phyloP scores from a whole-genome alignment of 768 basidiomycete species.

The Tulasnella calospora region DNA sequence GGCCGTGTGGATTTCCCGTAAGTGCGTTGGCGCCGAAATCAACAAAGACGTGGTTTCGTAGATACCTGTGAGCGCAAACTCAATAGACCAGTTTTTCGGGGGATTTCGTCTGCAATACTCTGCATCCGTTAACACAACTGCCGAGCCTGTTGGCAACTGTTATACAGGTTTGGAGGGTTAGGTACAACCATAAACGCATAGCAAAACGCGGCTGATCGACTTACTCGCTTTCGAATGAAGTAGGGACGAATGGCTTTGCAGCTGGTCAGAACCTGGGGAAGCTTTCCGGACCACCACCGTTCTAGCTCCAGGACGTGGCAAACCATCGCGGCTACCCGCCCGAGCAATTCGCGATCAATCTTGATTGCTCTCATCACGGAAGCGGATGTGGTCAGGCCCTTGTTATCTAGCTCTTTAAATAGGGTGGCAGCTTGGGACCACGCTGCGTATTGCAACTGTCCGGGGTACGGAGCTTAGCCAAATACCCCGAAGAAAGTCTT shows the following conservation, averaged over 20 bases:
- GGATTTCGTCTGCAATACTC: too few species aligned
- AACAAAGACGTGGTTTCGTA: too few species aligned
- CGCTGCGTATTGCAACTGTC: neutral
- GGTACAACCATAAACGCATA: too few species aligned
- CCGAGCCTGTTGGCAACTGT: too few species aligned
- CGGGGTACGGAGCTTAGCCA: neutral
- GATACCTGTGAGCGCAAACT: too few species aligned
- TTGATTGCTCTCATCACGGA: neutral
- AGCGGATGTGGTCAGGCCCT: neutral
- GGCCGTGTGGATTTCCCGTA: too few species aligned
- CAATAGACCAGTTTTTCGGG: too few species aligned
- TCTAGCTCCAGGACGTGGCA: neutral
- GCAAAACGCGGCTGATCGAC: neutral
- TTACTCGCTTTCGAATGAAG: neutral
- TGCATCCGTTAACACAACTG: too few species aligned
- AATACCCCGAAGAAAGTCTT: neutral
- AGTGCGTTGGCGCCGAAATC: too few species aligned
- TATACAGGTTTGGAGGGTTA: too few species aligned
- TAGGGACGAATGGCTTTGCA: neutral
- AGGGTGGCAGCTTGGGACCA: slow-evolving; percentile 7
- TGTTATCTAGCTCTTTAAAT: neutral
- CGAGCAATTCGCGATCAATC: neutral
- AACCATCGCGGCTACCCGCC: neutral
- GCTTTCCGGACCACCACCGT: neutral
- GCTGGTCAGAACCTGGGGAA: neutral